Percentiles rank a stretch among this genome's conserved stretches.
These are phyloP conservation scores for Sclerotinia nivalis DNA, from an alignment of 2,329 filamentous ascomycete species.

Conservation along the genomic window DNA sequence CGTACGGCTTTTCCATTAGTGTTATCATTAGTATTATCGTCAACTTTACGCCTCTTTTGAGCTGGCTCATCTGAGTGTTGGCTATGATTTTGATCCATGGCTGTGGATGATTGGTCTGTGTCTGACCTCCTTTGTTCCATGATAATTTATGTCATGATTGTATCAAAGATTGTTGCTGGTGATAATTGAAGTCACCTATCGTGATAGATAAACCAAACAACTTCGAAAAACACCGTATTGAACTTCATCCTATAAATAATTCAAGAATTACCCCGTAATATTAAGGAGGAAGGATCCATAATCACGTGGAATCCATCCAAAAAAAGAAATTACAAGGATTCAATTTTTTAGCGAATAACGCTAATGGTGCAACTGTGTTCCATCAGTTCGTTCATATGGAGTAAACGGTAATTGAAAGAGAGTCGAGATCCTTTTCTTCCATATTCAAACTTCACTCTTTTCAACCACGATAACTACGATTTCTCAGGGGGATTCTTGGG, in stretches of 20 bases:
- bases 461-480: neutral
- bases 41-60: conserved; percentile 35
- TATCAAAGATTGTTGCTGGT: neutral
- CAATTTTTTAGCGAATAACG: neutral
- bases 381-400: conserved; percentile 14
- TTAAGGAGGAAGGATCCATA: neutral
- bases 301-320: conserved; percentile 13
- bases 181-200: neutral
- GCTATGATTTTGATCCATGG: conserved; percentile 30
- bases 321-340: conserved; percentile 18
- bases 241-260: neutral
- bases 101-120: neutral
- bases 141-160: neutral
- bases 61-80: conserved; percentile 28
- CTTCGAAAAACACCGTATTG: too few relatives aligned
- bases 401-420: conserved; percentile 3
- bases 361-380: conserved; percentile 24
- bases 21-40: conserved; percentile 17
- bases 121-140: neutral
- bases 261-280: neutral
- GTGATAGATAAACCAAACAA: too few relatives aligned
- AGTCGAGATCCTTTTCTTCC: conserved; percentile 19
- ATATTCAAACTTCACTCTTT: conserved; percentile 18
- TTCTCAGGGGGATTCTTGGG: conserved; percentile 7
- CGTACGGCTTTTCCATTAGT: neutral